Conservation (phyloP, 768 basidiomycete genomes). For the Lepiota venenata region DNA sequence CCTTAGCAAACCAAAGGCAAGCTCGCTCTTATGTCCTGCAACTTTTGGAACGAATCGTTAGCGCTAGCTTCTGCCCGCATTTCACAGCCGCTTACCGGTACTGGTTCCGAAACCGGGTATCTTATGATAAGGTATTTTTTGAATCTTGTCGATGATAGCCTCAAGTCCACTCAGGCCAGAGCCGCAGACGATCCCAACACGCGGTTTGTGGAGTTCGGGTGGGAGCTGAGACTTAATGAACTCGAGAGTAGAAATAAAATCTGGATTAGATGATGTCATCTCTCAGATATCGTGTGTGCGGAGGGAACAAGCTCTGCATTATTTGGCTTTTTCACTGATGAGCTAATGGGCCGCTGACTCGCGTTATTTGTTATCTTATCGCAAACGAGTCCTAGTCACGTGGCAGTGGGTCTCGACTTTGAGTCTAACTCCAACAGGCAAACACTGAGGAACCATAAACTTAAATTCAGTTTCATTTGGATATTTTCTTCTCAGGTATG, state of each 20-base stretch:
- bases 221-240: slow-evolving; percentile 33
- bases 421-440: too few species aligned
- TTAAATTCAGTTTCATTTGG: too few species aligned
- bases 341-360: too few species aligned
- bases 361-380: too few species aligned
- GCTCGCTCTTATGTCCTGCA: slow-evolving; percentile 72
- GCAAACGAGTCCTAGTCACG: not conserved
- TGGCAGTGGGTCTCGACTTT: too few species aligned
- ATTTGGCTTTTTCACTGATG: too few species aligned
- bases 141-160: slow-evolving; percentile 50
- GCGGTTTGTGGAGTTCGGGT: slow-evolving; percentile 40
- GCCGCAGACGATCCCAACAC: slow-evolving; percentile 84
- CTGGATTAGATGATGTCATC: not conserved
- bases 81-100: slow-evolving; percentile 52
- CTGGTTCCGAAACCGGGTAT: slow-evolving; percentile 75
- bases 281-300: not conserved
- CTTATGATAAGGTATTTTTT: slow-evolving; percentile 59
- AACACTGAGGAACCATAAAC: too few species aligned
- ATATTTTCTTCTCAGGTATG: too few species aligned
- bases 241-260: slow-evolving; percentile 25
- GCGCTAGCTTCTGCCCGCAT: not conserved
- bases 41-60: slow-evolving; percentile 39
- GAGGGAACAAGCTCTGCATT: too few species aligned
- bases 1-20: slow-evolving; percentile 81
- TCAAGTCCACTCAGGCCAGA: slow-evolving; percentile 80